Conservation (phyloP, 139 green algal genomes). For the Auxenochlorella pyrenoidosa region DNA sequence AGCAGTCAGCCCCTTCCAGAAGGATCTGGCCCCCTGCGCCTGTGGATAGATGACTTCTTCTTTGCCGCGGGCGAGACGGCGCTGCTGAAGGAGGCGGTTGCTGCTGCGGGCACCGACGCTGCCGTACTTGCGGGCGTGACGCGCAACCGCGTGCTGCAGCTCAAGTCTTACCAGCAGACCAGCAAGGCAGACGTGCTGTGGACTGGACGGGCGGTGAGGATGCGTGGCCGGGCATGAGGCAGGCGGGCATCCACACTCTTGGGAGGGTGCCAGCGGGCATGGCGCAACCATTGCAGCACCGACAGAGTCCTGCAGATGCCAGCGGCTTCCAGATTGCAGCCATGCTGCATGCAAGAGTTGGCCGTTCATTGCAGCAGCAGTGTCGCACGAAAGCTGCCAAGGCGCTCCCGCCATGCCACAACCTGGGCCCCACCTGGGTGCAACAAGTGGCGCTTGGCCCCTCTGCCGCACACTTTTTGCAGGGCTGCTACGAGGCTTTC, state of each 20-base stretch:
- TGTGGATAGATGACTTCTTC: conserved; percentile 66
- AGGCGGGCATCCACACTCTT: too few species aligned
- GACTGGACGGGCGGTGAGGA: conserved; percentile 46
- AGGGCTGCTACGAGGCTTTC: conserved; percentile 50
- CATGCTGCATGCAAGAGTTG: too few species aligned
- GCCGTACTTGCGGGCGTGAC: conserved; percentile 51
- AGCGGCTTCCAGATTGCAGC: too few species aligned
- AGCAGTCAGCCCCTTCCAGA: neutral
- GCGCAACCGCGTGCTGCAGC: conserved; percentile 37
- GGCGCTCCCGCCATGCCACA: too few species aligned
- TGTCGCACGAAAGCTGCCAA: too few species aligned
- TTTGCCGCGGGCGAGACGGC: conserved; percentile 60
- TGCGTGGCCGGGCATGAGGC: neutral
- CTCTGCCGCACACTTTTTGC: neutral
- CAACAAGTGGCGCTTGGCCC: too few species aligned
- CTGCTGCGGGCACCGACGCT: conserved; percentile 12
- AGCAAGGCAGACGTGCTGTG: conserved; percentile 62
- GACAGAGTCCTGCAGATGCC: too few species aligned
- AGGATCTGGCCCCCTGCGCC: conserved; percentile 18
- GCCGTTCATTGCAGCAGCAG: too few species aligned
- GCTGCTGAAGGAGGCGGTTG: conserved; percentile 48
- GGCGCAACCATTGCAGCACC: neutral
- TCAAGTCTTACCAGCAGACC: conserved; percentile 56
- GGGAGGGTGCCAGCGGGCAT: neutral
- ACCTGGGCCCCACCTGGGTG: neutral